Percentiles rank a stretch among this genome's conserved stretches.
Evolutionary conservation across 2,329 filamentous ascomycete genomes (phyloP).

Genomic region (Thermoascus crustaceus): DNA sequence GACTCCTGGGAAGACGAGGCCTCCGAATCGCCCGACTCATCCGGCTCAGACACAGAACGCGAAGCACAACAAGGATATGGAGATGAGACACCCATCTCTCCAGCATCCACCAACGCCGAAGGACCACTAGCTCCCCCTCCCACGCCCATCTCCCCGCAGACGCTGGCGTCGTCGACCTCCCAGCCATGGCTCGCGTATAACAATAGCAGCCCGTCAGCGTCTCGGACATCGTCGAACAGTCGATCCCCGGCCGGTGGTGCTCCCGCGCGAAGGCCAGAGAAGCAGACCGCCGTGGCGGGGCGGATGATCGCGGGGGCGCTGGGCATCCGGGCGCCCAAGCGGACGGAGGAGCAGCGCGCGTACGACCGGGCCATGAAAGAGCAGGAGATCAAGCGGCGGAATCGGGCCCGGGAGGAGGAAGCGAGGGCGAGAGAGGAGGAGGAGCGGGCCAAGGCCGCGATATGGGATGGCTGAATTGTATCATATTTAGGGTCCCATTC

Average conservation of each 20-base stretch:
- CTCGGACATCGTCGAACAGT: constrained; percentile 5
- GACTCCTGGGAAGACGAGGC: constrained; percentile 75
- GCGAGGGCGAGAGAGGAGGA: constrained; percentile 54
- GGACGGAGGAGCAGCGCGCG: constrained; percentile 79
- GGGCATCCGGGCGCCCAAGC: constrained; percentile 69
- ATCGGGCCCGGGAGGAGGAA: constrained; percentile 62
- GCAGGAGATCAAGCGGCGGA: constrained; percentile 70
- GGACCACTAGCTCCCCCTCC: constrained; percentile 51
- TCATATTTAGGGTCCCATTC: neutral
- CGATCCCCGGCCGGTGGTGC: constrained; percentile 7
- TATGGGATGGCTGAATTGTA: constrained; percentile 62
- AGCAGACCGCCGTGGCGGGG: constrained; percentile 84
- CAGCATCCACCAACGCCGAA: constrained; percentile 21
- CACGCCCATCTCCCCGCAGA: constrained; percentile 54
- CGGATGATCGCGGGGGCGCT: constrained; percentile 84
- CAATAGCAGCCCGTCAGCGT: neutral
- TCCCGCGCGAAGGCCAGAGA: constrained; percentile 58
- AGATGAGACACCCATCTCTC: constrained; percentile 12
- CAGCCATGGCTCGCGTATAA: constrained; percentile 8
- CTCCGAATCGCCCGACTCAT: too few species aligned
- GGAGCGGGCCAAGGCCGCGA: constrained; percentile 68
- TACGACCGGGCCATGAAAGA: constrained; percentile 77
- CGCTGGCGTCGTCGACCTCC: neutral
- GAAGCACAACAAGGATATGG: constrained; percentile 16
- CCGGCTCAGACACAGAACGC: constrained; percentile 37